Percentiles rank a stretch among this genome's conserved stretches.
These are phyloP conservation scores for Starmerella riodocensis DNA, from an alignment of 805 yeast species.

Conservation along the genomic window DNA sequence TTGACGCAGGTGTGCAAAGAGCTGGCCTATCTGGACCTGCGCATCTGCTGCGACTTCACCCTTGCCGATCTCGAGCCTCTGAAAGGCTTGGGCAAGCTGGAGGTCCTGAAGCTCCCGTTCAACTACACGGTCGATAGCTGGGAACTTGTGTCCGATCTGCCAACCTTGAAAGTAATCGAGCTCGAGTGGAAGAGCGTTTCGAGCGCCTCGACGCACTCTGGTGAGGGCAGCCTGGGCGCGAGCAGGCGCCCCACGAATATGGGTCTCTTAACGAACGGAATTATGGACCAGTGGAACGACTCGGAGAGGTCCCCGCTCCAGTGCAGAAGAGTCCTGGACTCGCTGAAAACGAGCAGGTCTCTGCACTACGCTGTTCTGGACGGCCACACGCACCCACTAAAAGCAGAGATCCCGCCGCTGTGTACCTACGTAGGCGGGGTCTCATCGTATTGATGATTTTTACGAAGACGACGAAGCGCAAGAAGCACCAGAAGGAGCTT, in stretches of 20 bases:
- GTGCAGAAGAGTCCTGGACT: conserved; percentile 12
- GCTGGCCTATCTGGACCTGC: conserved; percentile 9
- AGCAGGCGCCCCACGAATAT: neutral
- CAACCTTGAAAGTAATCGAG: conserved; percentile 10
- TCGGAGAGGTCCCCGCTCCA: conserved; percentile 16
- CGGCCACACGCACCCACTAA: conserved; percentile 8
- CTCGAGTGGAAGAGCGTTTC: conserved; percentile 2
- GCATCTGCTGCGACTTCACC: conserved; percentile 10
- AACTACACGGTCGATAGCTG: conserved; percentile 15
- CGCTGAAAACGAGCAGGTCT: conserved; percentile 6
- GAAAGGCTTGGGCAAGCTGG: conserved; percentile 3
- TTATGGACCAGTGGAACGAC: conserved; percentile 19
- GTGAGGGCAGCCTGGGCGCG: neutral
- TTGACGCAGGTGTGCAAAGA: conserved; percentile 5
- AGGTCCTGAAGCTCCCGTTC: conserved; percentile 16
- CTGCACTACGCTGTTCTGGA: conserved; percentile 18
- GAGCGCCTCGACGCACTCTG: neutral
- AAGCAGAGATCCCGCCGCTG: conserved; percentile 2
- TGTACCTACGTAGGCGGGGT: no score
- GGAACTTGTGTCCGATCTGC: conserved; percentile 13
- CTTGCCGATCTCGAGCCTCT: conserved; percentile 13
- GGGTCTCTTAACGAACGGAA: conserved; percentile 18
- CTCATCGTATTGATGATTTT: no score
- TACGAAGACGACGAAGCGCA: no score
- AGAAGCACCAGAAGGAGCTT: no score